Evolutionary conservation across 345 rosid genomes (phyloP).

Genomic region (Hibiscus mutabilis): DNA sequence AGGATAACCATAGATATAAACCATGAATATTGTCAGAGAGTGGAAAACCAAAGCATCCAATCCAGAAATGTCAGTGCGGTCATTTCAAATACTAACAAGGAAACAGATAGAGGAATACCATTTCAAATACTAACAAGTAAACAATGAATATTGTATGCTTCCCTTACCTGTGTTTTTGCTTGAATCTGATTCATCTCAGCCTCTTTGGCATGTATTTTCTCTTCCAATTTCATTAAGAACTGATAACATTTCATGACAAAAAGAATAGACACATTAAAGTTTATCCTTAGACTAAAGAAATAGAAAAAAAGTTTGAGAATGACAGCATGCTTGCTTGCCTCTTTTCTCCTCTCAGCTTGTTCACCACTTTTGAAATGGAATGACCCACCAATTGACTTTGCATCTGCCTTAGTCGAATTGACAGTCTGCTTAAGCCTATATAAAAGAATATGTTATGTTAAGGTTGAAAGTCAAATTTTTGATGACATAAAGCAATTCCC

Average conservation of each 20-base stretch:
- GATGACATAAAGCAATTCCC: background rate
- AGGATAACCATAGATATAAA: too few species aligned
- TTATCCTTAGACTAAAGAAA: background rate
- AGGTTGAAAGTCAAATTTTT: background rate
- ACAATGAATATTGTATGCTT: background rate
- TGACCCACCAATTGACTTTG: conserved; percentile 27
- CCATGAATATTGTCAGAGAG: background rate
- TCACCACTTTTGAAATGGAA: conserved; percentile 60
- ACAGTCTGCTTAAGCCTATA: conserved; percentile 39
- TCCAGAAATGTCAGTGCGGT: background rate
- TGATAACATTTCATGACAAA: conserved; percentile 19
- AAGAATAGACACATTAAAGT: background rate
- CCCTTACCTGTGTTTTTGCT: conserved; percentile 62
- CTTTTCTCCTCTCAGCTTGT: conserved; percentile 78
- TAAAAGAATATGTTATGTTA: conserved; percentile 10
- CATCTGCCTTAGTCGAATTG: conserved; percentile 35
- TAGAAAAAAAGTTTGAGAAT: background rate
- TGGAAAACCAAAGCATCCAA: background rate
- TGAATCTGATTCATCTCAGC: conserved; percentile 56
- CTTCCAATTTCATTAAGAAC: conserved; percentile 68
- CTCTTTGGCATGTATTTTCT: conserved; percentile 68
- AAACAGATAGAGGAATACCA: background rate
- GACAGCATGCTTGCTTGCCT: conserved; percentile 36
- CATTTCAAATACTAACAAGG: background rate
- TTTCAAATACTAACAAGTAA: background rate